These are phyloP conservation scores for Coffea humblotiana DNA, from an alignment of 305 asterid species.

Conservation along the genomic window DNA sequence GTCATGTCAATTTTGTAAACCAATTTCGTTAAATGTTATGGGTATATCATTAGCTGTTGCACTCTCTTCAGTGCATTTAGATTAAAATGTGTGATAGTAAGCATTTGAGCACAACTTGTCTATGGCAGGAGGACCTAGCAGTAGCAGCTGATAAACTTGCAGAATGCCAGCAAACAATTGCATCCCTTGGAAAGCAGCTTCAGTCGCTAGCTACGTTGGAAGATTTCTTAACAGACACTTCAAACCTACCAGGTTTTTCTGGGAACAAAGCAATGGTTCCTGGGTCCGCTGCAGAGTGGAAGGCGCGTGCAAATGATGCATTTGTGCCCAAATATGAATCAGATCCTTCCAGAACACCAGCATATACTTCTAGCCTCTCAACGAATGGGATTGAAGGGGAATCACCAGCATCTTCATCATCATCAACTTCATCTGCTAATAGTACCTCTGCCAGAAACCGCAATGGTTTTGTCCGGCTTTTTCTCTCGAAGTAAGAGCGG, in stretches of 20 bases:
- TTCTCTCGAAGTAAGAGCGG: conserved; percentile 58
- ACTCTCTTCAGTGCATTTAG: conserved; percentile 1
- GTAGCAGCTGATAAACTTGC: conserved; percentile 82
- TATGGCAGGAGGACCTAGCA: conserved; percentile 65
- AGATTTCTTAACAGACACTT: conserved; percentile 76
- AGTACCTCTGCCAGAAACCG: conserved; percentile 36
- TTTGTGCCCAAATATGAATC: conserved; percentile 30
- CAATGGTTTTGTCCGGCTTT: conserved; percentile 57
- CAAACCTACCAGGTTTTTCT: conserved; percentile 58
- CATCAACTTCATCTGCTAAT: conserved; percentile 36
- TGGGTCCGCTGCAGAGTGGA: conserved; percentile 37
- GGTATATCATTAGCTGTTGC: not conserved
- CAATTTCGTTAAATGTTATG: not conserved
- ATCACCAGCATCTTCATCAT: conserved; percentile 39
- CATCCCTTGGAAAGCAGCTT: conserved; percentile 81
- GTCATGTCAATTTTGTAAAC: not conserved
- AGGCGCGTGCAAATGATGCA: conserved; percentile 36
- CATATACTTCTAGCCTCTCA: conserved; percentile 26
- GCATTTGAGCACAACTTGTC: not conserved
- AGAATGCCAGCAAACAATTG: conserved; percentile 87
- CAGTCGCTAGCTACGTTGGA: conserved; percentile 86
- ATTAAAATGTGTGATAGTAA: not conserved
- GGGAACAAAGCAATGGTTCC: conserved; percentile 27
- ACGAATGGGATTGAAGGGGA: conserved; percentile 40
- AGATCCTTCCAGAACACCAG: conserved; percentile 31